These are phyloP conservation scores for Comarum palustre DNA, from an alignment of 306 rosid species.

Conservation along the genomic window DNA sequence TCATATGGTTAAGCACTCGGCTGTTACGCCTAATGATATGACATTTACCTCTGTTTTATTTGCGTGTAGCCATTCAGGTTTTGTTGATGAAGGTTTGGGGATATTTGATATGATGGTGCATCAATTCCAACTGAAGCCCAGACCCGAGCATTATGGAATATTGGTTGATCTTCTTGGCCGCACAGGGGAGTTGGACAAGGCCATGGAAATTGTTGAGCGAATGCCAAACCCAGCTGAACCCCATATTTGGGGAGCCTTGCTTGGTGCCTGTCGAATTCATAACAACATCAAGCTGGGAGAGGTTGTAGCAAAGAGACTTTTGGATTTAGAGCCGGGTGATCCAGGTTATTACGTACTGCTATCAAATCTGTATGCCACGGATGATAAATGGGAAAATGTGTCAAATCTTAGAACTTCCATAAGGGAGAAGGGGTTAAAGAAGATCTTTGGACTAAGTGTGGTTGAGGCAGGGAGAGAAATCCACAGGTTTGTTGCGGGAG, in stretches of 20 bases:
- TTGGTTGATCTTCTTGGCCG: slow-evolving; percentile 90
- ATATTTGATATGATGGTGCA: slow-evolving; percentile 56
- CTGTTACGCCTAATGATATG: slow-evolving; percentile 46
- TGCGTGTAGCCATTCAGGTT: slow-evolving; percentile 84
- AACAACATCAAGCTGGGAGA: slow-evolving; percentile 60
- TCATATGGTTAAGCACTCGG: slow-evolving; percentile 49
- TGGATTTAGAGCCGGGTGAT: slow-evolving; percentile 52
- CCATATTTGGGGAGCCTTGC: slow-evolving; percentile 76
- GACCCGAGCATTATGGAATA: slow-evolving; percentile 61
- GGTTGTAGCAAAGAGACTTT: slow-evolving; percentile 59
- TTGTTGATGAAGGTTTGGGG: slow-evolving; percentile 59
- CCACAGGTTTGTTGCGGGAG: slow-evolving; percentile 50
- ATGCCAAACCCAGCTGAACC: slow-evolving; percentile 58
- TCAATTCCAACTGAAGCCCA: slow-evolving; percentile 46
- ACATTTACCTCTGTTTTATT: slow-evolving; percentile 70
- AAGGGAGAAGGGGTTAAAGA: slow-evolving; percentile 62
- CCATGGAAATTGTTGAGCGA: slow-evolving; percentile 47
- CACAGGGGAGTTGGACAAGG: slow-evolving; percentile 61
- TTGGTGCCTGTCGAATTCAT: slow-evolving; percentile 74
- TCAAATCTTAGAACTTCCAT: slow-evolving; percentile 49
- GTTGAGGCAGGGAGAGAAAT: slow-evolving; percentile 49
- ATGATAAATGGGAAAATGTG: slow-evolving; percentile 59
- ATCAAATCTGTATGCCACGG: slow-evolving; percentile 65
- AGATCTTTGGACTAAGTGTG: slow-evolving; percentile 48
- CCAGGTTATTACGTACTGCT: slow-evolving; percentile 59